Base-by-base conservation (phyloP, 2,329 filamentous ascomycete species). In the Colletotrichum scovillei region DNA sequence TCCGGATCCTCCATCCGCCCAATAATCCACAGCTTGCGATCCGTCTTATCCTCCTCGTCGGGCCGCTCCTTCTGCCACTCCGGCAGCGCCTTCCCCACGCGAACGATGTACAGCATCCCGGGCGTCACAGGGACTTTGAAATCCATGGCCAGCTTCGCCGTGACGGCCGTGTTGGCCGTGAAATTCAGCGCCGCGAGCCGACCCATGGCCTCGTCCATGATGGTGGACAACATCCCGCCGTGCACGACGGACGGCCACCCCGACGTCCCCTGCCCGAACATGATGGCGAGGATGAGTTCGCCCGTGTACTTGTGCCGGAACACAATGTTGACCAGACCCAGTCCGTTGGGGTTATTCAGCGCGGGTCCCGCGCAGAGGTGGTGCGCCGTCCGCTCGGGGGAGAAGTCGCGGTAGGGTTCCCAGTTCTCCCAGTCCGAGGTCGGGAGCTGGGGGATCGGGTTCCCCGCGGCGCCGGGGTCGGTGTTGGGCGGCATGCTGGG, bases 181-280 rank as follows among this genome's bases (percentile, higher is more conserved):
- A 74, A 74, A 3, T 12, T 59, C 19, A 63, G 60, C 16, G 64
- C 64, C 22, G 74, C 74, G 46, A 74, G 58, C 46, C 74, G 72
- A 12, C 81, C 81, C 78, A 83, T 82, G 24, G 80, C 76, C 79
- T 85, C 84, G 63, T 85, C 84, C 56, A 82, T 74, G 68, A 85
- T 70, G 16, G 83, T 77, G 57, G 80, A 79, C 16, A 79, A 76
- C 70, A 84, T 76, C 22, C 84, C 83, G 8, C 83, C 83, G 72
- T 85, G 84, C 7, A 84, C 74, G 19, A 84, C 67, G 14, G 76
- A 75, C 1, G 78, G 75, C 57, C 79, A 81, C 1, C 84, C 82
- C 2, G 76, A 79, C 9, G 84, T 76, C 2, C 80, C 81, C 2
- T 79, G 75, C 2, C 82, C 81, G 24, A 84, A 77, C 1, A 78